phyloP scores from a whole-genome alignment of 768 basidiomycete species.

The Melanogaster broomeanus region DNA sequence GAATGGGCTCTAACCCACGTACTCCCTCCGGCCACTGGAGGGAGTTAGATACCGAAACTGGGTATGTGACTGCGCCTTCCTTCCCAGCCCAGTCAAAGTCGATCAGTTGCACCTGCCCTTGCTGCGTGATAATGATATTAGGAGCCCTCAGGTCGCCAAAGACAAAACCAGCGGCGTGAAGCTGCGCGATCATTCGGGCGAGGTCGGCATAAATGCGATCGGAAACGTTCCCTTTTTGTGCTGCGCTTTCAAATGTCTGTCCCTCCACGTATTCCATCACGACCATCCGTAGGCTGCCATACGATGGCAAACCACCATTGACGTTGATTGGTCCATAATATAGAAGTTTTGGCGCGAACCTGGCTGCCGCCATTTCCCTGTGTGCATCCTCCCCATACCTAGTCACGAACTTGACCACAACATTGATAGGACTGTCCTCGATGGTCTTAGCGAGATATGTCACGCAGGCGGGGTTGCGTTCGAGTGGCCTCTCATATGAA shows the following conservation, averaged over 20 bases:
- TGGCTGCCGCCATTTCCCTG: slow-evolving; percentile 25
- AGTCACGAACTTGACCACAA: slow-evolving; percentile 41
- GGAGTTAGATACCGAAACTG: background rate
- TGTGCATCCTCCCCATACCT: slow-evolving; percentile 36
- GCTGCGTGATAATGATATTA: slow-evolving; percentile 33
- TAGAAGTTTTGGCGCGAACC: slow-evolving; percentile 31
- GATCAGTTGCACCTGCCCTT: no score
- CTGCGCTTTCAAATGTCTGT: background rate
- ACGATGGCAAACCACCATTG: slow-evolving; percentile 4
- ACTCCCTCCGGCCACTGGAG: slow-evolving; percentile 1
- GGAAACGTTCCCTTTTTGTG: slow-evolving; percentile 7
- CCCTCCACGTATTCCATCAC: slow-evolving; percentile 41
- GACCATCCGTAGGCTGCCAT: slow-evolving; percentile 32
- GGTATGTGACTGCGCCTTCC: slow-evolving; percentile 2
- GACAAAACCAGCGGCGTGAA: slow-evolving; percentile 36
- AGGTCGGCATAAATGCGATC: slow-evolving; percentile 20
- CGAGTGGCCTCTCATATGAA: slow-evolving; percentile 21
- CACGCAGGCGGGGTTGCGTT: slow-evolving; percentile 17
- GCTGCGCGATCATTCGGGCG: slow-evolving; percentile 8
- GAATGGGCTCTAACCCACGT: background rate
- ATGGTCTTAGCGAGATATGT: slow-evolving; percentile 23
- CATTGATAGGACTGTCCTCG: background rate
- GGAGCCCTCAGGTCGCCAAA: slow-evolving; percentile 38
- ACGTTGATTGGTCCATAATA: slow-evolving; percentile 29
- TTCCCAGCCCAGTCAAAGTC: no score